Evolutionary conservation across 441 rosid genomes (phyloP), one percentile per base, ranked within the genome.

Genomic region (Aleurites moluccanus): DNA sequence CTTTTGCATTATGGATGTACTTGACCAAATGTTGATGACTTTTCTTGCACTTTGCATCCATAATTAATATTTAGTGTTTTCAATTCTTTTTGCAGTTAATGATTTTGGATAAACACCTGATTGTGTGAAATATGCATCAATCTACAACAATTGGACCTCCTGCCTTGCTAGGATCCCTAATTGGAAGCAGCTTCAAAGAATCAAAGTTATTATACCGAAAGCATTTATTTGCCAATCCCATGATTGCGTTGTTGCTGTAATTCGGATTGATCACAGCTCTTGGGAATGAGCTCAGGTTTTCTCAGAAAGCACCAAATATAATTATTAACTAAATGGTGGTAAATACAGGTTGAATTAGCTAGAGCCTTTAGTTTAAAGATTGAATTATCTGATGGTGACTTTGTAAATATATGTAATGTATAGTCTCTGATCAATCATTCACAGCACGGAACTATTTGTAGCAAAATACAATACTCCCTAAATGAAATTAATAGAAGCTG

Each of bases 181-280:
- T 86, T 7, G 77, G 86, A 56, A 75, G 79, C 78, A 82, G 83
- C 78, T 80, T 73, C 75, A 79, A 75, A 73, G 85, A 85, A 73
- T 74, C 93, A 10, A 81, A 85, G 73, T 82, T 85, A 23, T 80
- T 82, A 62, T 87, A 84, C 82, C 83, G 89, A 2, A 79, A 81
- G 60, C 99, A 96, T 86, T 86, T 83, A 74, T 96, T 96, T 63
- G 96, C 94, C 49, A 91, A 86, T 84, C 91, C 96, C 45, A 76
- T 50, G 74, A 83, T 88, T 30, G 74, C 83, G 5, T 77, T 75
- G 23, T 57, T 82, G n/a, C 80, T 86, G 64, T 88, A 81, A 73
- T 14, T 14, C 8, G 70, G 27, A 18, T 60, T 40, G 6, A 10
- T 30, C 47, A n/a, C 25, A 8, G 23, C 20, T 59, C 16, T 45